phyloP scores from a whole-genome alignment of 2,329 filamentous ascomycete genomes.

The Geosmithia putterillii region DNA sequence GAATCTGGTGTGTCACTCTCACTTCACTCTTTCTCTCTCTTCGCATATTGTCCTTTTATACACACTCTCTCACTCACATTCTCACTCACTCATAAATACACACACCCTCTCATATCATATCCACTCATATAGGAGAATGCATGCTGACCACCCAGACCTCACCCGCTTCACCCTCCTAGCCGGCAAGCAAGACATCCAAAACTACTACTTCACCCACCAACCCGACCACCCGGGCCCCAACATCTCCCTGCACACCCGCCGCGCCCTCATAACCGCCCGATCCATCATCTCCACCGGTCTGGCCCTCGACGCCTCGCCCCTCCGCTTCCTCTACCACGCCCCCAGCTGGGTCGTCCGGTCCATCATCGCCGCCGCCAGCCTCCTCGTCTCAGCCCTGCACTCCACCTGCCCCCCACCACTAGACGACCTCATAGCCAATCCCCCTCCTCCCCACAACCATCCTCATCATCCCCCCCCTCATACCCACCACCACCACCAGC shows the following conservation, averaged over 20 bases:
- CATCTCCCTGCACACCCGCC: conserved; percentile 4
- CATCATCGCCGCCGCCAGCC: conserved; percentile 30
- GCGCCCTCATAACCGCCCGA: conserved; percentile 19
- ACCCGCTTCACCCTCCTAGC: conserved; percentile 35
- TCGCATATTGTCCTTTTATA: conserved; percentile 1
- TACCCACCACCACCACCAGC: too few relatives aligned
- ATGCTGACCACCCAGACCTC: conserved; percentile 27
- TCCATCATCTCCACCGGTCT: conserved; percentile 28
- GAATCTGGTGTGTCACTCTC: conserved; percentile 26
- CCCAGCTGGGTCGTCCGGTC: conserved; percentile 37
- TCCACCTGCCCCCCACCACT: conserved; percentile 7
- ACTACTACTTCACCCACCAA: conserved; percentile 36
- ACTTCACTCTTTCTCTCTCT: not conserved
- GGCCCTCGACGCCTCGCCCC: conserved; percentile 24
- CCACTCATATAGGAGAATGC: too few relatives aligned
- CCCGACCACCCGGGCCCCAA: conserved; percentile 16
- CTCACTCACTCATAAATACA: too few relatives aligned
- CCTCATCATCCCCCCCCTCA: not conserved
- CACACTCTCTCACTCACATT: too few relatives aligned
- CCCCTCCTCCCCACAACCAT: not conserved
- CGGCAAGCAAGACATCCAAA: conserved; percentile 38
- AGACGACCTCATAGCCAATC: conserved; percentile 19
- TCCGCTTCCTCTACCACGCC: conserved; percentile 28
- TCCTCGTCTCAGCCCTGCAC: conserved; percentile 31
- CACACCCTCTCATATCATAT: too few relatives aligned